phyloP scores from a whole-genome alignment of 163 green algal genomes.

The Chlorella variabilis region DNA sequence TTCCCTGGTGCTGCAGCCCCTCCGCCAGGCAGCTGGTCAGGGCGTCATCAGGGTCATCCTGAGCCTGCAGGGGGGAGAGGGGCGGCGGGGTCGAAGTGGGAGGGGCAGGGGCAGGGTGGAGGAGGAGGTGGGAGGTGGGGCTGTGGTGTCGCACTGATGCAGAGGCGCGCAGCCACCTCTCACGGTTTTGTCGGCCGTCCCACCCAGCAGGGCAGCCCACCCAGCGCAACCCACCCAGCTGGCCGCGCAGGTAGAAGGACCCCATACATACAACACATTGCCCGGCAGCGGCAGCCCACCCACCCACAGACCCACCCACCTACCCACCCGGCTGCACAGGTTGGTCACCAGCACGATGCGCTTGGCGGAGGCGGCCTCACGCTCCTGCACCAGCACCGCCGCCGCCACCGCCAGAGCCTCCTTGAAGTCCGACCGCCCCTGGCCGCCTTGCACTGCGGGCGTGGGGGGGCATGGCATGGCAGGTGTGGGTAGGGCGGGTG shows the following conservation, averaged over 20 bases:
- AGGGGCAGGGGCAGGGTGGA: neutral
- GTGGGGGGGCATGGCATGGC: neutral
- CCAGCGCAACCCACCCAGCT: too few species aligned
- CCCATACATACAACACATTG: too few species aligned
- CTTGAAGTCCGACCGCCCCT: conserved; percentile 33
- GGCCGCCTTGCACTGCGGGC: neutral
- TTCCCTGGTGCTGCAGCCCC: conserved; percentile 4
- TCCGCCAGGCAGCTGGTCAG: neutral
- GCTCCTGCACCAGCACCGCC: neutral
- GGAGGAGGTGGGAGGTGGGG: too few species aligned
- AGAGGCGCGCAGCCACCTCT: too few species aligned
- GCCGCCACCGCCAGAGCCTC: conserved; percentile 44
- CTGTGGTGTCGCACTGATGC: too few species aligned
- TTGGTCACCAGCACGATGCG: conserved; percentile 52
- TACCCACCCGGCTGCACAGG: conserved; percentile 29
- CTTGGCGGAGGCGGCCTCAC: neutral
- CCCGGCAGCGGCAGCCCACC: too few species aligned
- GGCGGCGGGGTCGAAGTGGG: neutral
- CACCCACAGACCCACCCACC: too few species aligned
- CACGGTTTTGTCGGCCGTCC: too few species aligned
- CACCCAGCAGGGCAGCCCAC: too few species aligned
- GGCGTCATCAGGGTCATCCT: neutral
- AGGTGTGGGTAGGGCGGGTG: neutral
- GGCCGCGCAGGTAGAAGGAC: too few species aligned
- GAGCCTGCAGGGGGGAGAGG: neutral